Evolutionary conservation across 1,284 basidiomycete genomes (phyloP), one percentile per base, ranked within the genome.

Genomic region (Ustilago vetiveriae): DNA sequence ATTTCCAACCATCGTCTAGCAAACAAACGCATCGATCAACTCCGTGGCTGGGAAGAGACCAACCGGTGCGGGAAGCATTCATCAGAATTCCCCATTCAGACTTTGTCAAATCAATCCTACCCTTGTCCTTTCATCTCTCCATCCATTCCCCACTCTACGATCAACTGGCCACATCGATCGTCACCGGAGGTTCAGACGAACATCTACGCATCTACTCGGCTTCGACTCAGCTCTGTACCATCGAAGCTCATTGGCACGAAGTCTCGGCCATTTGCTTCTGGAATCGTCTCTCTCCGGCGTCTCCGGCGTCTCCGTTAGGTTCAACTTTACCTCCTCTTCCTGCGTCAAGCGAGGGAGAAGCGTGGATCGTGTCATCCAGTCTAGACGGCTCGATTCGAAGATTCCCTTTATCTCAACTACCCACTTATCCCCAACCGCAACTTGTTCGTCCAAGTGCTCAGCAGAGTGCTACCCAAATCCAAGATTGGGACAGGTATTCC

Each of bases 181-280:
- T 71, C 11, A 64, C 72, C 0, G 72, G 53, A 0, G 51, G 46
- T 4, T 37, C 40, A 11, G 72, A 74, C 36, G 72, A 74, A 17
- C 59, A 68, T 14, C 10, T 74, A 1, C 64, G 53, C 11, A 30
- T 68, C 8, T 57, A 33, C 50, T 29, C 48, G 19, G 0, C 30
- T 35, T 19, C 48, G 6, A 27, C 36, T 30, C 17, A 38, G 2
- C 29, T n/a, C 33, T n/a, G 14, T n/a, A 35, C 17, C 21, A 37
- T 70, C 4, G 76, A 76, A 36, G 74, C 52, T 4, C 76, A 78
- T 44, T 78, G 75, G 75, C 72, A 78, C 49, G 72, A 76, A 36
- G 41, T 75, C 30, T 63, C 59, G 17, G 42, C 60, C 2, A 33
- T 76, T 11, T 45, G 49, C 10, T 17, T 44, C 9, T 76, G 66